phyloP scores from a whole-genome alignment of 257 asterid species.

The Solanum gracilifrons region DNA sequence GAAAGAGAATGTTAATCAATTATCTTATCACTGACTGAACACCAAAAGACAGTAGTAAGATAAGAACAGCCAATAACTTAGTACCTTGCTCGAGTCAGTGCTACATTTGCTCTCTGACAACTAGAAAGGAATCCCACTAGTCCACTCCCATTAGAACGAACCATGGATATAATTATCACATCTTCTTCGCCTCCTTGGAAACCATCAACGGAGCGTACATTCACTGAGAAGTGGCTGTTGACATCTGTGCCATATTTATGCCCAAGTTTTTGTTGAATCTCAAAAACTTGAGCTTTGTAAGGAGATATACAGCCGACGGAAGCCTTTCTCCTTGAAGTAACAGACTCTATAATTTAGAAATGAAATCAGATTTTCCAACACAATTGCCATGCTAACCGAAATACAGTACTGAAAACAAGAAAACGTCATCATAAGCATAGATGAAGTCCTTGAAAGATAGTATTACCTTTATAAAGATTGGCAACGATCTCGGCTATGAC shows the following conservation, averaged over 20 bases:
- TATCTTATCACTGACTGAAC: background rate
- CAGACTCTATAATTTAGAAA: conserved; percentile 19
- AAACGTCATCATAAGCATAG: conserved; percentile 24
- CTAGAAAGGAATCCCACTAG: conserved; percentile 54
- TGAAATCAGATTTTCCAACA: background rate
- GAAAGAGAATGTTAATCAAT: background rate
- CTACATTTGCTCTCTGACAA: conserved; percentile 49
- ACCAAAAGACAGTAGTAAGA: background rate
- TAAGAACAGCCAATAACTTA: background rate
- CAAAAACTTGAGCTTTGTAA: conserved; percentile 67
- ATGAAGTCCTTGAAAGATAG: background rate
- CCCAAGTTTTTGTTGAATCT: conserved; percentile 37
- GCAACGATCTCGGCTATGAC: conserved; percentile 42
- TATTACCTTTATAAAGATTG: conserved; percentile 35
- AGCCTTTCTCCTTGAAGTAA: conserved; percentile 22
- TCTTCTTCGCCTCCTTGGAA: conserved; percentile 82
- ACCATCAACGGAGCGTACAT: conserved; percentile 57
- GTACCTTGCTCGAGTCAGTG: conserved; percentile 68
- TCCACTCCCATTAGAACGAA: conserved; percentile 29
- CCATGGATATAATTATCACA: conserved; percentile 52
- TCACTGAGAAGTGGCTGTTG: conserved; percentile 41
- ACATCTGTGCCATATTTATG: conserved; percentile 35
- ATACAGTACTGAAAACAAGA: background rate
- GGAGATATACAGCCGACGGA: conserved; percentile 79
- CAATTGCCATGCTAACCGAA: background rate